Base-by-base conservation (phyloP, 2,329 filamentous ascomycete species). In the Botrytis squamosa region DNA sequence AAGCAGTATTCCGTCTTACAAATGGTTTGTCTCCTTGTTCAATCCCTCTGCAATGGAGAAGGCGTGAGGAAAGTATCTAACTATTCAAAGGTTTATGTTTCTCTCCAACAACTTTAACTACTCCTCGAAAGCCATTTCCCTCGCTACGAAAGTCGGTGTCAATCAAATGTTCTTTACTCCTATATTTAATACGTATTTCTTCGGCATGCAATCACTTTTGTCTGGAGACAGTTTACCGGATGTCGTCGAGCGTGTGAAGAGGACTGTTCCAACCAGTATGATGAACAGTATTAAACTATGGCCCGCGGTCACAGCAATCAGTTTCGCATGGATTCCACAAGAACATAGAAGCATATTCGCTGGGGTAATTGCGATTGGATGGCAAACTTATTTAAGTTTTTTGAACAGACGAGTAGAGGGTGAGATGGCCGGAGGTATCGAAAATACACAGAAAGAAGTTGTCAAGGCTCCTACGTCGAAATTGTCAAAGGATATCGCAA, bases 351-450 rank as follows among this genome's bases (percentile, higher is more conserved):
- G 90, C 78, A 87, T 97, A 25, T 96, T 97, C 78, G 89, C 92
- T 0, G 93, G 93, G 1, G 84, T 92, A 10, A 88, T 97, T 76
- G 93, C 93, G 1, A 91, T 97, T 70, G 93, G 92, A 0, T 98
- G 95, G 95, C 95, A 97, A 87, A 94, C 93, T 0, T 98, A 97
- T 85, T 80, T 98, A 78, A 93, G 91, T 77, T 92, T 90, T 82
- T 82, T 97, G 79, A 97, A 97, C 79, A 87, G 91, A 79, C 85
- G 85, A 75, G 93, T 93, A 2, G 93, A 94, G 81, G 84, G 85
- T 67, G 84, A 86, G 77, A 84, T 80, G 40, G 71, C 64, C 18
- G 64, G 16, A 20, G 40, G 29, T 16, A 9, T 33, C 8, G 64
- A 40, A 1, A 57, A 62, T 33, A 20, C 9, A 42, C 55, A 62